phyloP scores from a whole-genome alignment of 2,329 filamentous ascomycete genomes.

The Calonectria henricotiae region DNA sequence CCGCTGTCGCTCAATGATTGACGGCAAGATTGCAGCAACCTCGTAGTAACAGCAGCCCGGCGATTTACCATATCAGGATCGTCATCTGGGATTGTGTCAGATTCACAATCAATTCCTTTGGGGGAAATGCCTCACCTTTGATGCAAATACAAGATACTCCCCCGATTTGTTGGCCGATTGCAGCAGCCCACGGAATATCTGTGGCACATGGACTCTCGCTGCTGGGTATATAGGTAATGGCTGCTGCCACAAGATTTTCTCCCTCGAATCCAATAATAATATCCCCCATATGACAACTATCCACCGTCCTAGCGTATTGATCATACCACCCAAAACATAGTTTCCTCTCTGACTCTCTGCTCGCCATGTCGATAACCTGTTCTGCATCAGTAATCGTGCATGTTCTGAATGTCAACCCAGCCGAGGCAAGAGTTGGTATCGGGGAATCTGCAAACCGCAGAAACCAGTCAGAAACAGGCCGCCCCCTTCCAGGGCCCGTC shows the following conservation, averaged over 20 bases:
- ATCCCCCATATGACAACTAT: constrained; percentile 66
- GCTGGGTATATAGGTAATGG: constrained; percentile 69
- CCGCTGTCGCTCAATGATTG: constrained; percentile 65
- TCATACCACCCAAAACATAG: constrained; percentile 73
- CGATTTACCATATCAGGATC: constrained; percentile 62
- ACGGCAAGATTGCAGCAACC: constrained; percentile 70
- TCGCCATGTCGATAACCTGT: constrained; percentile 67
- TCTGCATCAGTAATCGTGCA: constrained; percentile 66
- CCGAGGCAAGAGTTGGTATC: constrained; percentile 59
- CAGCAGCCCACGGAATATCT: constrained; percentile 72
- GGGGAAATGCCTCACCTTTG: constrained; percentile 62
- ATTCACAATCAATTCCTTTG: background rate
- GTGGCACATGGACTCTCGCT: constrained; percentile 64
- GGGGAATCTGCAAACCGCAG: constrained; percentile 69
- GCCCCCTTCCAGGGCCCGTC: constrained; percentile 64
- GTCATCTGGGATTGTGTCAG: constrained; percentile 59
- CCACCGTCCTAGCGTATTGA: constrained; percentile 69
- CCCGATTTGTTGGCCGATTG: constrained; percentile 68
- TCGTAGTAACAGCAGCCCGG: constrained; percentile 68
- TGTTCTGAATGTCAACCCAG: constrained; percentile 62
- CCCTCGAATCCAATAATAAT: constrained; percentile 70
- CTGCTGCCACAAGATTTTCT: constrained; percentile 67
- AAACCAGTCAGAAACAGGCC: constrained; percentile 70
- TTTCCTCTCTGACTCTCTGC: constrained; percentile 64
- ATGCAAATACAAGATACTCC: constrained; percentile 76